Evolutionary conservation across 2,329 filamentous ascomycete genomes (phyloP).

Genomic region (Beauveria australis): DNA sequence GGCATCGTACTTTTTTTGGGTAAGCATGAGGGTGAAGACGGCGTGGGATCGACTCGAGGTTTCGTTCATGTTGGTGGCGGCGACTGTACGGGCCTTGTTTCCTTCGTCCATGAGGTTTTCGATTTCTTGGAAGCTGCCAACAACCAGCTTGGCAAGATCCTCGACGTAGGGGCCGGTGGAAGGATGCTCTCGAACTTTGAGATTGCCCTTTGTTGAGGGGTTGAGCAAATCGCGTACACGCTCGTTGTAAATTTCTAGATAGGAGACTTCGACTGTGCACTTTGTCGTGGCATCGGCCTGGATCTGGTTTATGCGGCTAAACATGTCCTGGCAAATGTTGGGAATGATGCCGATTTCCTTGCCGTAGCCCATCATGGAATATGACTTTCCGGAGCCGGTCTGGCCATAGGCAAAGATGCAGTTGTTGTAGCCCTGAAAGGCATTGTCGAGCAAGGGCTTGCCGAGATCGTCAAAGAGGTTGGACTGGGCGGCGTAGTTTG

Average conservation of each 20-base stretch:
- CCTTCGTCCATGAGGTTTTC: constrained; percentile 98
- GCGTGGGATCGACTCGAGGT: constrained; percentile 97
- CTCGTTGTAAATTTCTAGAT: constrained; percentile 99
- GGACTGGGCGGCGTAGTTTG: constrained; percentile 82
- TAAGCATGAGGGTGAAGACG: constrained; percentile 92
- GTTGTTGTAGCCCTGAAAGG: constrained; percentile 97
- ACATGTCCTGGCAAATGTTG: constrained; percentile 96
- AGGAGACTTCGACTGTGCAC: constrained; percentile 95
- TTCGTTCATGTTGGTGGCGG: constrained; percentile 99
- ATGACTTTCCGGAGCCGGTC: constrained; percentile 96
- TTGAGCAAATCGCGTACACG: constrained; percentile 92
- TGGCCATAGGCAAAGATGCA: constrained; percentile 99
- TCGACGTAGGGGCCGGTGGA: constrained; percentile 97
- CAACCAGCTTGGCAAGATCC: constrained; percentile 89
- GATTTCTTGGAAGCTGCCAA: constrained; percentile 89
- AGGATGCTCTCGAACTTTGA: constrained; percentile 95
- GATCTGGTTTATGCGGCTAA: constrained; percentile 68
- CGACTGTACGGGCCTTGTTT: constrained; percentile 96
- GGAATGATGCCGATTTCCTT: constrained; percentile 94
- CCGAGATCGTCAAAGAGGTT: constrained; percentile 84
- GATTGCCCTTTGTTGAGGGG: constrained; percentile 87
- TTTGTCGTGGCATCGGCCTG: constrained; percentile 66
- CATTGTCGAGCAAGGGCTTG: constrained; percentile 88
- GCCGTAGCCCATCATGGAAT: constrained; percentile 99
- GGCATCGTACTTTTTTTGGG: constrained; percentile 82